Evolutionary conservation across 768 basidiomycete species (phyloP), one percentile per base, ranked within the genome.

Genomic region (Leccinellum luteum): DNA sequence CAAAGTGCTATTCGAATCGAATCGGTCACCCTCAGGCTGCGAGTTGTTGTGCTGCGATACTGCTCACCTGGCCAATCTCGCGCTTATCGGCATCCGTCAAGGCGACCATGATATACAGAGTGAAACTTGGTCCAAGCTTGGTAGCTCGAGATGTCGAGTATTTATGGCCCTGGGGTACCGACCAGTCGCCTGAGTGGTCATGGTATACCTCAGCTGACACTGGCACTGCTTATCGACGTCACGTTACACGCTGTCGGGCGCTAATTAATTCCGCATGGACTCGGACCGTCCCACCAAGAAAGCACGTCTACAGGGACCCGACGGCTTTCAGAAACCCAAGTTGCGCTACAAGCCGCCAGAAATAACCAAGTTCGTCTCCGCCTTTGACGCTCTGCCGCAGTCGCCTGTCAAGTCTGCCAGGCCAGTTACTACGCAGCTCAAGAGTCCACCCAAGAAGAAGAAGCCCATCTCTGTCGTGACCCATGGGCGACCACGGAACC

Each of bases 1-100:
- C 83, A 63, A 90, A 87, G 66, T 88, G 87, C 85, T 88, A 23
- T 59, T n/a, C 45, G 27, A 21, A 48, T 23, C 21, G 28, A 28
- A 15, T n/a, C 10, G 23, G 35, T 58, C 32, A 48, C 21, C 30
- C n/a, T n/a, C n/a, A n/a, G n/a, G n/a, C n/a, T 14, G 28, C 19
- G 19, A 15, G 23, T 21, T 21, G n/a, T 14, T 25, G n/a, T 10
- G 17, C 13, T 38, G n/a, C 5, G 52, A 56, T 48, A 54, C 5
- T 0, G 0, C 10, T 25, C 66, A 78, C 79, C 72, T 81, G 79
- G 27, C 80, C 80, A 21, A 81, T 77, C 60, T 80, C 75, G 31
- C 78, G 72, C 56, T 74, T 78, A 43, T 75, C 65, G 19, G 69
- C 64, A 3, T 81, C 75, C 2, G 74, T 74, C 28, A 79, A 34